Evolutionary conservation across 495 filamentous ascomycete genomes (phyloP).

Genomic region (Copromyces sp.): DNA sequence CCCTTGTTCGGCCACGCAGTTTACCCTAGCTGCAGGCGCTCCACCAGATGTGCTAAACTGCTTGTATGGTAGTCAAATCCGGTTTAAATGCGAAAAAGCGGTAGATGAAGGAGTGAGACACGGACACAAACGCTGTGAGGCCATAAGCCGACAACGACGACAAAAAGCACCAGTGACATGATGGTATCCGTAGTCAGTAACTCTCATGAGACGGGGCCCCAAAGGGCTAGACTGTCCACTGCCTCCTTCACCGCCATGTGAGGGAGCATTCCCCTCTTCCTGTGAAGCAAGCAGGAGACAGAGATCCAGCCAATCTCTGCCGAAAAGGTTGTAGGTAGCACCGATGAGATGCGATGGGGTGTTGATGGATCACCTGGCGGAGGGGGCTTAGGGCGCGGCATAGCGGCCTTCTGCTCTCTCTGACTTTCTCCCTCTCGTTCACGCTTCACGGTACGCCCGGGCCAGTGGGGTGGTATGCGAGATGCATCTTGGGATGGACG

Average conservation of each 20-base stretch:
- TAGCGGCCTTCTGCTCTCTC: not conserved
- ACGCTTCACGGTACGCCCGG: not conserved
- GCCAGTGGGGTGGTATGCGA: not conserved
- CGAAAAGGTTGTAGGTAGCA: not conserved
- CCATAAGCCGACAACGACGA: not conserved
- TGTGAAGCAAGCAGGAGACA: not conserved
- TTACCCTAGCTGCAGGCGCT: too few species aligned
- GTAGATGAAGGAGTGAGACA: not conserved
- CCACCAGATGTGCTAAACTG: too few species aligned
- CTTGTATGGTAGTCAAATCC: too few species aligned
- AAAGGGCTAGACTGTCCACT: not conserved
- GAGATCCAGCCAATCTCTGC: not conserved
- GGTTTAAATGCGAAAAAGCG: too few species aligned
- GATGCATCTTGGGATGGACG: not conserved
- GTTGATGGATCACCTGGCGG: not conserved
- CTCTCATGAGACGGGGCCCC: not conserved
- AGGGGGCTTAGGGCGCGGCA: not conserved
- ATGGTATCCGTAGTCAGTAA: not conserved
- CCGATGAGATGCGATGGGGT: not conserved
- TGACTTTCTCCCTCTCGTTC: not conserved
- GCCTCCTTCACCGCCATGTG: constrained; percentile 15
- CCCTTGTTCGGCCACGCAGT: too few species aligned
- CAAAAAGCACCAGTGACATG: not conserved
- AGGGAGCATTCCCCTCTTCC: not conserved
- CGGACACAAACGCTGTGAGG: not conserved